Percentiles rank a stretch among this genome's conserved stretches.
Conservation (phyloP, 208 protist genomes). For the Herpetomonas tarakana region DNA sequence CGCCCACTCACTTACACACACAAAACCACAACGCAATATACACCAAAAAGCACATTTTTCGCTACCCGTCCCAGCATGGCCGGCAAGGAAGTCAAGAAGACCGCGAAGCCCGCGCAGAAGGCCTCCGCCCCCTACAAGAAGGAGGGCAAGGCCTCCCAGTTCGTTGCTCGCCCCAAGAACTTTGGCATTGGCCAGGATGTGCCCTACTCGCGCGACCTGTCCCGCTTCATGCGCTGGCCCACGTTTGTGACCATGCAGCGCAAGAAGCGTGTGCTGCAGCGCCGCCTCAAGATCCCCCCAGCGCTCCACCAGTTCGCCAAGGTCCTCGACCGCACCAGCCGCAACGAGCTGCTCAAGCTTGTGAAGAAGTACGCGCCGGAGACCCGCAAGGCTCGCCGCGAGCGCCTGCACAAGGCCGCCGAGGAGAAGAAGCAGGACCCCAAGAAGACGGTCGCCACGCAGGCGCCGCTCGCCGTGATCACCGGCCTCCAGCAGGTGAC, state of each 20-base stretch:
- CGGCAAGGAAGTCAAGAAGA: slow-evolving; percentile 88
- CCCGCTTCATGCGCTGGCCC: slow-evolving; percentile 98
- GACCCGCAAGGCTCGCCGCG: slow-evolving; percentile 93
- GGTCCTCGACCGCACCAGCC: slow-evolving; percentile 92
- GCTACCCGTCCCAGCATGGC: slow-evolving; percentile 37
- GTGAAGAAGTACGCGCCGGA: slow-evolving; percentile 99
- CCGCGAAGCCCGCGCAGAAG: slow-evolving; percentile 57
- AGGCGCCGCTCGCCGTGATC: slow-evolving; percentile 91
- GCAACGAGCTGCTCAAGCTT: slow-evolving; percentile 97
- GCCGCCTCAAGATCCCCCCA: slow-evolving; percentile 97
- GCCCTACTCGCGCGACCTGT: slow-evolving; percentile 95
- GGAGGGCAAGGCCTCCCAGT: slow-evolving; percentile 49
- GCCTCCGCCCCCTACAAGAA: slow-evolving; percentile 82
- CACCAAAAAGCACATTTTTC: background rate
- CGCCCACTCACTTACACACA: background rate
- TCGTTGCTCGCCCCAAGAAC: slow-evolving; percentile 84
- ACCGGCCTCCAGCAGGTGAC: slow-evolving; percentile 99
- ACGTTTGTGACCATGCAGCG: slow-evolving; percentile 98
- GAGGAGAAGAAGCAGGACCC: slow-evolving; percentile 91
- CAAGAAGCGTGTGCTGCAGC: slow-evolving; percentile 96
- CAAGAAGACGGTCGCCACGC: slow-evolving; percentile 72
- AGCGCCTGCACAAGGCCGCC: slow-evolving; percentile 91
- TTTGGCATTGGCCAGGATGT: slow-evolving; percentile 94
- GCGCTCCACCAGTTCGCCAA: slow-evolving; percentile 91
- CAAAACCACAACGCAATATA: slow-evolving; percentile 5